Percentiles rank a stretch among this genome's conserved stretches.
phyloP scores from a whole-genome alignment of 2,329 filamentous ascomycete species.

The Colletotrichum sp. region DNA sequence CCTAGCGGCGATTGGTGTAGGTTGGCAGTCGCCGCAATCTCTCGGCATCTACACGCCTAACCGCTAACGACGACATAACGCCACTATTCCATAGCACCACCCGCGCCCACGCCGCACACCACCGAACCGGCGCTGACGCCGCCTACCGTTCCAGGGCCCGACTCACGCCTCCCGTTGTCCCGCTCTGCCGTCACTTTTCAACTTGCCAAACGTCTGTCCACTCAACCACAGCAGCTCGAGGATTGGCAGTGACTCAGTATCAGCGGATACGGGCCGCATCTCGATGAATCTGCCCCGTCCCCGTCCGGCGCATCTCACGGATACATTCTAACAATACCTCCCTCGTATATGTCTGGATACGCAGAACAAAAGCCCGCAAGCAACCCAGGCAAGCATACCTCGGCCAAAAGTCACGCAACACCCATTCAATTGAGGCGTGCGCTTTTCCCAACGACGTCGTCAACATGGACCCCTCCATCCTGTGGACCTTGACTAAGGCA shows the following conservation, averaged over 20 bases:
- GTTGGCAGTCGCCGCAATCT: slow-evolving; percentile 4
- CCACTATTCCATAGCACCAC: not conserved
- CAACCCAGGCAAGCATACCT: not conserved
- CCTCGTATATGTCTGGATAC: not conserved
- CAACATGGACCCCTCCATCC: not conserved
- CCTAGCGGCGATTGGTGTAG: not conserved
- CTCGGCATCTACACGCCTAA: slow-evolving; percentile 6
- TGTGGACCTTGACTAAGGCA: not conserved
- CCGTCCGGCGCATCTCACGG: no score
- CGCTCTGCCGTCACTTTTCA: not conserved
- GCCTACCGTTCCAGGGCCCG: not conserved
- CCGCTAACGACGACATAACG: not conserved
- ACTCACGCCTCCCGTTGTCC: not conserved
- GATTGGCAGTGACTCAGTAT: not conserved
- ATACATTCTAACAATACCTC: not conserved
- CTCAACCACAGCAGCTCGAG: not conserved
- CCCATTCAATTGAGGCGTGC: not conserved
- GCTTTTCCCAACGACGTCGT: not conserved
- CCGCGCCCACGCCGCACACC: not conserved
- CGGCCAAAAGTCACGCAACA: not conserved
- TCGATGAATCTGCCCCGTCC: not conserved
- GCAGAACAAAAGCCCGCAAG: not conserved
- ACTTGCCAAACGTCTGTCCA: not conserved
- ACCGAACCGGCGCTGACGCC: not conserved
- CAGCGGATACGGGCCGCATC: not conserved